Percentiles rank a stretch among this genome's conserved stretches.
These are phyloP conservation scores for Kuraishia piskuri DNA, from an alignment of 805 yeast species.

Conservation along the genomic window DNA sequence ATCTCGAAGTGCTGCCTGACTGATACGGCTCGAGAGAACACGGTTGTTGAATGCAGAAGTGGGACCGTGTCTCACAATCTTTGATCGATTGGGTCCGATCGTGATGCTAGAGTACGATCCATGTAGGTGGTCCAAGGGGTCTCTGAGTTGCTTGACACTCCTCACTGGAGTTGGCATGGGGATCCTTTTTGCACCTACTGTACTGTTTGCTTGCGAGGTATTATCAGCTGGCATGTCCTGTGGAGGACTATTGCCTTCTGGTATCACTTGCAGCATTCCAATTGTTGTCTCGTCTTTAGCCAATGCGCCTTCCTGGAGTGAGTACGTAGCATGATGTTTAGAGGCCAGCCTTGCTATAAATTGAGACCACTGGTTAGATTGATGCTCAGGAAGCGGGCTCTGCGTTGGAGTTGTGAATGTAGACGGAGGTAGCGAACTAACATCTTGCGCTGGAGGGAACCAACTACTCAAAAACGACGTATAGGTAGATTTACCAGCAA, in stretches of 20 bases:
- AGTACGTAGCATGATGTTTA: background rate
- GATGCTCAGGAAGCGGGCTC: background rate
- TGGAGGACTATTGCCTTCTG: background rate
- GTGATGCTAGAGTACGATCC: slow-evolving; percentile 33
- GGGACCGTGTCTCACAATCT: slow-evolving; percentile 33
- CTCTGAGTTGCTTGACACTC: background rate
- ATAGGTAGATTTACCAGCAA: too few relatives aligned
- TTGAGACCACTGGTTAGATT: background rate
- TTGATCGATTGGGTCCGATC: slow-evolving; percentile 32
- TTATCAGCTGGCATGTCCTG: background rate
- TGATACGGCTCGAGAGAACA: slow-evolving; percentile 29
- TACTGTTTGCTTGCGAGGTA: background rate
- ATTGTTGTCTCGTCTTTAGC: background rate
- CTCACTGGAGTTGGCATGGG: background rate
- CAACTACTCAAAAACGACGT: too few relatives aligned
- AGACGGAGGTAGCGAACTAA: too few relatives aligned
- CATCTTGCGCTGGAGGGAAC: background rate
- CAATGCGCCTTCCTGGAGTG: too few relatives aligned
- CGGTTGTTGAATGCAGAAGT: slow-evolving; percentile 27
- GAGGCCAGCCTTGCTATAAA: background rate
- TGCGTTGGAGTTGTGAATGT: too few relatives aligned
- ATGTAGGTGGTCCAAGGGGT: slow-evolving; percentile 9
- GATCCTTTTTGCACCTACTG: background rate
- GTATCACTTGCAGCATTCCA: background rate
- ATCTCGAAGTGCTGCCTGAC: slow-evolving; percentile 38